Percentiles rank a stretch among this genome's conserved stretches.
Conservation (phyloP, 495 filamentous ascomycete species). For the Aspergillus coremiiformis region DNA sequence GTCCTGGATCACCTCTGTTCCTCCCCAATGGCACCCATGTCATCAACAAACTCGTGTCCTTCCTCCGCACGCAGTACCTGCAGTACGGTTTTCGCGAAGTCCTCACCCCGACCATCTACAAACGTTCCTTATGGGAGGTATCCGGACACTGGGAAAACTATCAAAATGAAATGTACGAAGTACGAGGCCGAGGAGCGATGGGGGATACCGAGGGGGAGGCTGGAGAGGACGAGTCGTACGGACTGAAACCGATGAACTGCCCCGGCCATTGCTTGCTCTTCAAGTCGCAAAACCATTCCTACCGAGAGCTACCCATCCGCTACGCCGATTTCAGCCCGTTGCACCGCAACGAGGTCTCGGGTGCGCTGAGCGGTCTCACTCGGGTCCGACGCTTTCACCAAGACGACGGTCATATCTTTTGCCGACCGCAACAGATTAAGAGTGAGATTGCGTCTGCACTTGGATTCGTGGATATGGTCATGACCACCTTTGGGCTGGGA, state of each 20-base stretch:
- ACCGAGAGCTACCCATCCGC: conserved; percentile 77
- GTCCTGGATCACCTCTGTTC: conserved; percentile 83
- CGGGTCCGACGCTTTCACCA: conserved; percentile 91
- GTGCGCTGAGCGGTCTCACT: conserved; percentile 77
- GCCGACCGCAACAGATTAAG: conserved; percentile 72
- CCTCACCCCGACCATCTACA: conserved; percentile 90
- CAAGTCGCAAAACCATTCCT: conserved; percentile 60
- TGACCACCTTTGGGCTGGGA: conserved; percentile 65
- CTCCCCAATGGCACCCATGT: conserved; percentile 78
- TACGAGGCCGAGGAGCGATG: conserved; percentile 55
- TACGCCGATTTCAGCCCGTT: conserved; percentile 91
- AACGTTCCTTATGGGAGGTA: conserved; percentile 78
- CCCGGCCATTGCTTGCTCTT: conserved; percentile 92
- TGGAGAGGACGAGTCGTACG: conserved; percentile 70
- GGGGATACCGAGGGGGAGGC: conserved; percentile 38
- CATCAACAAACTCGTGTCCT: conserved; percentile 79
- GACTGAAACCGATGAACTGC: conserved; percentile 96
- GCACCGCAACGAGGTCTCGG: conserved; percentile 85
- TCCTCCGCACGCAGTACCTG: conserved; percentile 80
- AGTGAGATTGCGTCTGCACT: conserved; percentile 73
- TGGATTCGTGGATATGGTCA: conserved; percentile 72
- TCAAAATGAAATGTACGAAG: conserved; percentile 90
- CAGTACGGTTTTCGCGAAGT: conserved; percentile 88
- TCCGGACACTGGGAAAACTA: conserved; percentile 94
- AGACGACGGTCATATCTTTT: conserved; percentile 95